Conservation (phyloP, 192 early-diverging fungal genomes). For the Umbelopsis sp. region DNA sequence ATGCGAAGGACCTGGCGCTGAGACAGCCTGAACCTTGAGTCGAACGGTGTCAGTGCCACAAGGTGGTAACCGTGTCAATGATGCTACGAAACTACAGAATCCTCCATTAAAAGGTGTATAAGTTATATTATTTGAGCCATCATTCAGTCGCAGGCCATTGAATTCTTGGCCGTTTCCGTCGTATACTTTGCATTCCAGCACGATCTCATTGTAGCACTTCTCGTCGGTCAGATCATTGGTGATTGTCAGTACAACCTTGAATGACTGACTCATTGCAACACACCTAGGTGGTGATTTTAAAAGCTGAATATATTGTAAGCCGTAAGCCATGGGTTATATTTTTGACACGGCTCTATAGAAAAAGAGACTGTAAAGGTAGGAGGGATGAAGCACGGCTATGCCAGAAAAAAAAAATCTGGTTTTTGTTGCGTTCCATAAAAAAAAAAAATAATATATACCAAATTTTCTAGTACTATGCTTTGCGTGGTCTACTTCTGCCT, state of each 20-base stretch:
- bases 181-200: slow-evolving; percentile 1
- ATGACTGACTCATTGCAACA: slow-evolving; percentile 19
- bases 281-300: slow-evolving; percentile 28
- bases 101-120: slow-evolving; percentile 10
- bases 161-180: background rate
- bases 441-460: background rate
- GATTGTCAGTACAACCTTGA: slow-evolving; percentile 31
- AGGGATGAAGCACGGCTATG: no score
- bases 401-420: background rate
- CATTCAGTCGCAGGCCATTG: background rate
- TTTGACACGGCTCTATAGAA: background rate
- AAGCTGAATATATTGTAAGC: slow-evolving; percentile 32
- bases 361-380: no score
- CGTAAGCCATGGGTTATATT: background rate
- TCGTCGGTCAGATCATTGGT: slow-evolving; percentile 37
- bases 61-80: slow-evolving; percentile 1
- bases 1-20: background rate
- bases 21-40: background rate
- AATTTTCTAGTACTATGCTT: background rate
- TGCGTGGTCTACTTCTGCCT: slow-evolving; percentile 8
- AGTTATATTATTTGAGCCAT: background rate
- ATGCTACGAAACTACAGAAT: slow-evolving; percentile 14
- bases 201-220: background rate
- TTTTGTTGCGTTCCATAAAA: background rate
- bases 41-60: background rate